phyloP scores from a whole-genome alignment of 345 rosid species.

The Bretschneidera sinensis region DNA sequence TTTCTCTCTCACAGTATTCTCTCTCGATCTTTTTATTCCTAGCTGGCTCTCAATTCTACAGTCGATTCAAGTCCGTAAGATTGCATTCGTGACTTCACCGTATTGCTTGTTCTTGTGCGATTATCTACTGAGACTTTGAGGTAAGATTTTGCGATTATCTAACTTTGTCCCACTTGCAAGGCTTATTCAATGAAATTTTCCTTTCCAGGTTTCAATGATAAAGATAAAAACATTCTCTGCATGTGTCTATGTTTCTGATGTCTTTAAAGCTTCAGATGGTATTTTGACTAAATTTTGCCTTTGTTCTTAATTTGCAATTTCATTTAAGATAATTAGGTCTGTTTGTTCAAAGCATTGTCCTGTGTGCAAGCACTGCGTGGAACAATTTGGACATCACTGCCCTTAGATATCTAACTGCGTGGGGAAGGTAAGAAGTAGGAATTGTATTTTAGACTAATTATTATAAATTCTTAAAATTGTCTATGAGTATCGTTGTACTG shows the following conservation, averaged over 20 bases:
- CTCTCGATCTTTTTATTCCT: too few species aligned
- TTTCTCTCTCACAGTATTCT: too few species aligned
- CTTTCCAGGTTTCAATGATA: neutral
- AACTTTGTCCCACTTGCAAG: too few species aligned
- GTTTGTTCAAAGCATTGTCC: too few species aligned
- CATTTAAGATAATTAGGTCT: constrained; percentile 55
- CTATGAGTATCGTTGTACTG: neutral
- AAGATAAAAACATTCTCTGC: neutral
- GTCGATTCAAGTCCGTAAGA: too few species aligned
- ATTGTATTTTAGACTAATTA: neutral
- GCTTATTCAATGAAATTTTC: too few species aligned
- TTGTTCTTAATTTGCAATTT: too few species aligned
- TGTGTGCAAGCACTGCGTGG: constrained; percentile 57
- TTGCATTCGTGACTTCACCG: too few species aligned
- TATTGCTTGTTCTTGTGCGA: too few species aligned
- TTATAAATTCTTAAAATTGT: constrained; percentile 3
- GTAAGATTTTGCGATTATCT: too few species aligned
- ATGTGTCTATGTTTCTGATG: constrained; percentile 3
- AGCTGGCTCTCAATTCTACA: too few species aligned
- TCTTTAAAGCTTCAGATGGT: constrained; percentile 1
- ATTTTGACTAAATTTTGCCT: constrained; percentile 10
- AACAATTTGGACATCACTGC: constrained; percentile 81
- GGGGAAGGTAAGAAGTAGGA: constrained; percentile 56
- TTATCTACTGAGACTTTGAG: too few species aligned
- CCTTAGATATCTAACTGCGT: constrained; percentile 85